These are phyloP conservation scores for Xylariaceae sp. DNA, from an alignment of 2,329 filamentous ascomycete species.

Conservation along the genomic window DNA sequence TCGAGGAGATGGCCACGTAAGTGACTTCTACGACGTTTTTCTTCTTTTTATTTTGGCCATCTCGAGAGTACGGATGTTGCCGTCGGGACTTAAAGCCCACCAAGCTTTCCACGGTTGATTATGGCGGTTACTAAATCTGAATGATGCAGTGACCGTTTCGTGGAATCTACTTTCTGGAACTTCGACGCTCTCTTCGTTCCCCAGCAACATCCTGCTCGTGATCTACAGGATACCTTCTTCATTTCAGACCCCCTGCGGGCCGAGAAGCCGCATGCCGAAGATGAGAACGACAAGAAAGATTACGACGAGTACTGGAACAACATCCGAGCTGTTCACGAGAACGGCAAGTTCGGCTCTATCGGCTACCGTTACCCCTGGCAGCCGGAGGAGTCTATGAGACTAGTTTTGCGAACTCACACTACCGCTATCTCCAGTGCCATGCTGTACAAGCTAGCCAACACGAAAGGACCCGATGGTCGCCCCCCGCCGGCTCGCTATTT, in stretches of 20 bases:
- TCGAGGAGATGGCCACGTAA: constrained; percentile 13
- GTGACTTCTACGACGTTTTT: not conserved
- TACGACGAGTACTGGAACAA: constrained; percentile 82
- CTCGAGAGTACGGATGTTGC: not conserved
- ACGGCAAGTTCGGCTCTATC: constrained; percentile 88
- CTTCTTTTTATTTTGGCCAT: not conserved
- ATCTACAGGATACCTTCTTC: constrained; percentile 98
- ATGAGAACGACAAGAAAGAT: constrained; percentile 8
- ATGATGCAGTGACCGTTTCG: constrained; percentile 34
- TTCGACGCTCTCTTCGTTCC: constrained; percentile 96
- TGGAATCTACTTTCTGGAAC: constrained; percentile 97
- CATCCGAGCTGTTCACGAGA: constrained; percentile 70
- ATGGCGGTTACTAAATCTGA: not conserved
- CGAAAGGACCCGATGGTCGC: constrained; percentile 57
- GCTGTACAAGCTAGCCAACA: constrained; percentile 44
- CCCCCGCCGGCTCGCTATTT: constrained; percentile 81
- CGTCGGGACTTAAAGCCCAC: not conserved
- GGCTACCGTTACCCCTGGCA: constrained; percentile 71
- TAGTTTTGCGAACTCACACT: constrained; percentile 14
- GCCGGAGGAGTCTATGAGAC: constrained; percentile 71
- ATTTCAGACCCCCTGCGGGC: constrained; percentile 81
- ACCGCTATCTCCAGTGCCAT: constrained; percentile 7
- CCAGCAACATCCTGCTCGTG: constrained; percentile 90
- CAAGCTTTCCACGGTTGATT: not conserved
- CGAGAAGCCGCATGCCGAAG: constrained; percentile 53